These are phyloP conservation scores for Cryptosporidium andersoni DNA, from an alignment of 169 alveolate species.

Conservation along the genomic window DNA sequence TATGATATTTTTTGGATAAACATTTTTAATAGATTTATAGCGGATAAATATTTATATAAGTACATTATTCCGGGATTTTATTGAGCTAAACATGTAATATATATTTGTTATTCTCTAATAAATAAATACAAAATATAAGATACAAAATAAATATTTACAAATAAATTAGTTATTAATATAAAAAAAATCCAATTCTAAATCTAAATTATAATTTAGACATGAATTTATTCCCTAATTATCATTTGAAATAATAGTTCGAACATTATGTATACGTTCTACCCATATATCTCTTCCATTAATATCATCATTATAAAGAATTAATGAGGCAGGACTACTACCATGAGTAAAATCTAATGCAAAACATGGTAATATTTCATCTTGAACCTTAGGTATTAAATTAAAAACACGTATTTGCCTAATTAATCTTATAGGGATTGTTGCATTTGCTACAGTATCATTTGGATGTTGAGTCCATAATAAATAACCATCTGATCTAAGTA, in stretches of 20 bases:
- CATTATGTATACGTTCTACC: constrained; percentile 67
- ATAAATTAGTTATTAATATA: no score
- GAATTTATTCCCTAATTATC: neutral
- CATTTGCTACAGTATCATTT: constrained; percentile 24
- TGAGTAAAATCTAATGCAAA: constrained; percentile 60
- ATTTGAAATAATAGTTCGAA: constrained; percentile 46
- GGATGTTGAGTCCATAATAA: constrained; percentile 68
- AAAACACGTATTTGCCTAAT: constrained; percentile 66
- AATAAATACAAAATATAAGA: no score
- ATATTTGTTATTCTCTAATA: no score
- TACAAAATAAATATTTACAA: no score
- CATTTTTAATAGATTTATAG: no score
- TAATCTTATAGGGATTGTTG: constrained; percentile 56
- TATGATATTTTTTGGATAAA: no score
- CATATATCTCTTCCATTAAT: constrained; percentile 62
- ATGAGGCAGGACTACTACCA: constrained; percentile 46
- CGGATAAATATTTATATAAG: no score
- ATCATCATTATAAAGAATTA: constrained; percentile 47
- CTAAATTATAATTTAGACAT: no score
- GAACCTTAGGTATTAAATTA: constrained; percentile 34
- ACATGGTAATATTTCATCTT: constrained; percentile 60
- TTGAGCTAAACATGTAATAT: no score
- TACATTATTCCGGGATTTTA: no score
- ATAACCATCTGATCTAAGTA: constrained; percentile 56
- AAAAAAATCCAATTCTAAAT: no score